Evolutionary conservation across 495 filamentous ascomycete species (phyloP).

Genomic region (Penicillium dipodomyicola): DNA sequence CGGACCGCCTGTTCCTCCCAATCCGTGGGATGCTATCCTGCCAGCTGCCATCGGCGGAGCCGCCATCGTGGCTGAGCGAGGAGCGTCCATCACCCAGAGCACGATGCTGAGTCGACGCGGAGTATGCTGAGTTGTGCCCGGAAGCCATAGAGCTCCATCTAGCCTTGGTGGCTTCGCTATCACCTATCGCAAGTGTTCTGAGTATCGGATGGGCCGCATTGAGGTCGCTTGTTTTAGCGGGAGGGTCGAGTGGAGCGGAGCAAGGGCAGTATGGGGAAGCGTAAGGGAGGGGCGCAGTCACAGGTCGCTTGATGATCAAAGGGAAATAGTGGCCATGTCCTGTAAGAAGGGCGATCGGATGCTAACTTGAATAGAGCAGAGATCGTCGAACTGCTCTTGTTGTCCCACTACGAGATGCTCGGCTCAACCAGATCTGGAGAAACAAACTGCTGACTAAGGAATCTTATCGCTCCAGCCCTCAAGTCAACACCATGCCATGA

Average conservation of each 20-base stretch:
- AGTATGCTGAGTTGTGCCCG: conserved; percentile 51
- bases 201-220: conserved; percentile 37
- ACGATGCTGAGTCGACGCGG: conserved; percentile 68
- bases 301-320: conserved; percentile 24
- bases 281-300: conserved; percentile 29
- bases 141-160: conserved; percentile 52
- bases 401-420: conserved; percentile 22
- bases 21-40: conserved; percentile 43
- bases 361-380: conserved; percentile 9
- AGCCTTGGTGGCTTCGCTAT: conserved; percentile 40
- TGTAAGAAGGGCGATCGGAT: conserved; percentile 4
- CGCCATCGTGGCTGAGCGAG: conserved; percentile 54
- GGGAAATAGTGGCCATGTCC: conserved; percentile 20
- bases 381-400: conserved; percentile 16
- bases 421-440: conserved; percentile 21
- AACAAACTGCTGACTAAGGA: conserved; percentile 31
- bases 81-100: conserved; percentile 56
- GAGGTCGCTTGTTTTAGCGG: conserved; percentile 20
- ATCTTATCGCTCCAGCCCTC: conserved; percentile 3
- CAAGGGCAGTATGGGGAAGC: conserved; percentile 31
- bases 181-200: conserved; percentile 37
- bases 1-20: conserved; percentile 48
- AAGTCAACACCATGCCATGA: not conserved
- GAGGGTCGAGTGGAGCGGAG: conserved; percentile 24
- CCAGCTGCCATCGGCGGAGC: conserved; percentile 46